phyloP scores from a whole-genome alignment of 345 rosid species.

The Pseudoturritis turrita region DNA sequence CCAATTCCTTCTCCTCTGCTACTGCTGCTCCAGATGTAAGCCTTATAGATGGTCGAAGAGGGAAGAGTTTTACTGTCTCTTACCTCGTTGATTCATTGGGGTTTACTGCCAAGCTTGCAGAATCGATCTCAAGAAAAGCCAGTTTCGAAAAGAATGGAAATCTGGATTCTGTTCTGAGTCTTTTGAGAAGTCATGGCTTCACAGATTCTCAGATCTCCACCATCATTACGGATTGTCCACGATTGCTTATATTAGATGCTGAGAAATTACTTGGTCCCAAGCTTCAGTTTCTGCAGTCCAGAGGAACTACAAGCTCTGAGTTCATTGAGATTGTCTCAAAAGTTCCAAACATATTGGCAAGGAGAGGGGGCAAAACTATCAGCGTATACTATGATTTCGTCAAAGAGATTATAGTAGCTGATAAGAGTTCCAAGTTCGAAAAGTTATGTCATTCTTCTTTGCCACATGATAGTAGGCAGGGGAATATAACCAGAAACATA shows the following conservation, averaged over 20 bases:
- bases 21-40: not conserved
- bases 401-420: not conserved
- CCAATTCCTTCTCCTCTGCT: not conserved
- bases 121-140: not conserved
- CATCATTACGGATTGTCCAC: constrained; percentile 2
- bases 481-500: constrained; percentile 1
- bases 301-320: constrained; percentile 19
- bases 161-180: constrained; percentile 5
- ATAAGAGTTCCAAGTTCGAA: not conserved
- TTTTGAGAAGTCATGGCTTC: constrained; percentile 16
- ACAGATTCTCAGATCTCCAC: constrained; percentile 15
- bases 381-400: constrained; percentile 15
- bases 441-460: not conserved
- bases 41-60: not conserved
- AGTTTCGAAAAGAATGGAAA: not conserved
- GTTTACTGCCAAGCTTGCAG: constrained; percentile 7
- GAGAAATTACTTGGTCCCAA: constrained; percentile 24
- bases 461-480: not conserved
- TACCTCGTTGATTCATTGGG: constrained; percentile 26
- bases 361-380: not conserved
- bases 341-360: constrained; percentile 6
- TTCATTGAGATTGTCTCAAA: not conserved
- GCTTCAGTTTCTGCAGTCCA: constrained; percentile 18
- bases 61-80: not conserved
- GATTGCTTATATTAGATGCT: not conserved